Evolutionary conservation across 768 basidiomycete species (phyloP), one percentile per base, ranked within the genome.

Genomic region (Serendipita vermifera): DNA sequence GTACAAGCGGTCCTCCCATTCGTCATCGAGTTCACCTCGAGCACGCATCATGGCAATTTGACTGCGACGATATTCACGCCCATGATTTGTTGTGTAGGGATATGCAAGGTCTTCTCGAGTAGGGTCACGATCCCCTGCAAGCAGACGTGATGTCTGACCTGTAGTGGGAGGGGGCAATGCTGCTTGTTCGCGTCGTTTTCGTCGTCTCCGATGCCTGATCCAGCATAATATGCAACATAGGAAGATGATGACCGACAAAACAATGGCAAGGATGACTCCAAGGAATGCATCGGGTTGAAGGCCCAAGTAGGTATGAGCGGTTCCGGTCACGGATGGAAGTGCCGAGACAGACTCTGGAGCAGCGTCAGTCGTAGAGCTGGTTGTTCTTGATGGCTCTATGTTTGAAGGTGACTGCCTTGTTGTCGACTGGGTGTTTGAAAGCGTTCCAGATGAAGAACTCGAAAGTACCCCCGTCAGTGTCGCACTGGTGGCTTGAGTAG

Each of bases 1-100:
- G 41, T 43, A 24, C 41, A 43, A 13, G 11, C 41, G 41, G 26
- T 43, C 41, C 13, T 43, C 41, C 41, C 41, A 43, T 43, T 43
- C 41, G 26, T 43, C 41, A 26, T 43, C 41, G 15, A 43, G 26
- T 43, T 43, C 41, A 26, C 41, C 41, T 22, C 41, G 14, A n/a
- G 41, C 41, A 15, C 41, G 14, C 41, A 43, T 43, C 41, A 43
- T 43, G 11, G 41, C 41, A 15, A 43, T 43, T 26, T 43, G 41
- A 26, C 41, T 43, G 14, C 41, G 14, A 13, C 41, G 41, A 24
- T 43, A 43, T 24, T 43, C 41, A 15, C 41, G 41, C 11, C 26
- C 13, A 22, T 43, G 41, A 26, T 43, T 26, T 11, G 14, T 24
- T n/a, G n/a, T n/a, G 26, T 43, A 43, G 14, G 41, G 41, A 26